Base-by-base conservation (phyloP, 306 rosid species). In the Sesbania bispinosa region DNA sequence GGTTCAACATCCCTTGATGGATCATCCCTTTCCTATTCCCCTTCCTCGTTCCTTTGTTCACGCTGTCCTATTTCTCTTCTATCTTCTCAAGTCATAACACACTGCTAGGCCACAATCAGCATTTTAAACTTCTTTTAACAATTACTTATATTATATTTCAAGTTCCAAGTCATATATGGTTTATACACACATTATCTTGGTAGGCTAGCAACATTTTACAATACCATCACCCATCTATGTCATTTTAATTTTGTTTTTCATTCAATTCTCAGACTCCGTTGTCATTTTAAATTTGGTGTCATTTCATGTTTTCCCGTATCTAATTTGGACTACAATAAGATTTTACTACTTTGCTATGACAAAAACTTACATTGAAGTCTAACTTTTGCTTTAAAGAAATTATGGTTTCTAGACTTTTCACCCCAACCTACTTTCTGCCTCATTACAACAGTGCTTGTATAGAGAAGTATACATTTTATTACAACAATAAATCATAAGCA, bases 401-500 rank as follows among this genome's bases (percentile, higher is more conserved):
- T 53, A 71, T 0, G 21, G 42, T 32, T 78, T 43, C 27, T 21
- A 30, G 43, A 52, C 27, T 21, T 66, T 30, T 48, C 52, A 15
- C 30, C 29, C 29, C 24, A 61, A 41, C 71, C 32, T 39, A 19
- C 63, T 69, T 59, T 68, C 69, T 42, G 13, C 16, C 48, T 48
- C 50, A 27, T 50, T 10, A 29, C 29, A 21, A 21, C 14, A 8
- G 10, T 58, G 48, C 59, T 29, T 24, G 2, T 41, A 27, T 4
- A 41, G 32, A 43, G 32, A 78, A 47, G 13, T 72, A 65, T 15
- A 51, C n/a, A n/a, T n/a, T n/a, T n/a, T n/a, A n/a, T n/a, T n/a
- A n/a, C n/a, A n/a, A n/a, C n/a, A n/a, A n/a, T n/a, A n/a, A n/a
- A n/a, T n/a, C n/a, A n/a, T n/a, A n/a, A n/a, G n/a, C n/a, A n/a